phyloP scores from a whole-genome alignment of 2,329 filamentous ascomycete genomes.

The Cercospora sp. region DNA sequence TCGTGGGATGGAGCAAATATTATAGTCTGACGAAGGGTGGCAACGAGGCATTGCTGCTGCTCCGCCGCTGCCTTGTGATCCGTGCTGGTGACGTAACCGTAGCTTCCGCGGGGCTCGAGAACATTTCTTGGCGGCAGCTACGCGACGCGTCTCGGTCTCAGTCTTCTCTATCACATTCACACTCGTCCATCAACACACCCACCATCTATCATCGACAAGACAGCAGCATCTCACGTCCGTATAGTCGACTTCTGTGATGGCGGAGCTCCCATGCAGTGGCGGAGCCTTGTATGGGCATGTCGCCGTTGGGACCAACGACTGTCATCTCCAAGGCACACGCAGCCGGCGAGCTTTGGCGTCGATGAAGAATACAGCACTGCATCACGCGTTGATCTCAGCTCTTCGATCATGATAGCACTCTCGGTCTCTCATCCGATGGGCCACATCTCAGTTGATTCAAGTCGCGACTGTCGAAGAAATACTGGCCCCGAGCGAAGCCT shows the following conservation, averaged over 20 bases:
- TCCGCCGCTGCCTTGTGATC: neutral
- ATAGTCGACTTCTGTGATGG: neutral
- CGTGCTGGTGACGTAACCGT: neutral
- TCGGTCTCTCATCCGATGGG: neutral
- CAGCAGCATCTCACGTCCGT: neutral
- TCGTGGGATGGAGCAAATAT: neutral
- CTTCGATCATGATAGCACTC: neutral
- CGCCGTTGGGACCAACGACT: neutral
- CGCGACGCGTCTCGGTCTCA: neutral
- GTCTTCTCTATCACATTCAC: neutral
- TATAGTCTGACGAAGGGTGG: neutral
- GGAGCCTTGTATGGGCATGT: neutral
- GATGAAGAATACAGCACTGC: neutral
- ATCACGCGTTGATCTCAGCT: neutral
- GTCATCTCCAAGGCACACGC: neutral
- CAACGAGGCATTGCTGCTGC: constrained; percentile 8
- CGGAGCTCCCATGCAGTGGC: neutral
- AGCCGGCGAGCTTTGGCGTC: neutral
- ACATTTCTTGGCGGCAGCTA: neutral
- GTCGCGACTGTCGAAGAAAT: neutral
- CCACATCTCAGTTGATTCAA: neutral
- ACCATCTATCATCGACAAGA: neutral
- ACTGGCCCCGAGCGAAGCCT: neutral
- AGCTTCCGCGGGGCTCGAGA: neutral
- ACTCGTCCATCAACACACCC: neutral